A percentile compares a stretch with the other conserved stretches of the same genome.
These are phyloP conservation scores for Kodamaea derodonti DNA, from an alignment of 1,139 yeast species.

Conservation along the genomic window DNA sequence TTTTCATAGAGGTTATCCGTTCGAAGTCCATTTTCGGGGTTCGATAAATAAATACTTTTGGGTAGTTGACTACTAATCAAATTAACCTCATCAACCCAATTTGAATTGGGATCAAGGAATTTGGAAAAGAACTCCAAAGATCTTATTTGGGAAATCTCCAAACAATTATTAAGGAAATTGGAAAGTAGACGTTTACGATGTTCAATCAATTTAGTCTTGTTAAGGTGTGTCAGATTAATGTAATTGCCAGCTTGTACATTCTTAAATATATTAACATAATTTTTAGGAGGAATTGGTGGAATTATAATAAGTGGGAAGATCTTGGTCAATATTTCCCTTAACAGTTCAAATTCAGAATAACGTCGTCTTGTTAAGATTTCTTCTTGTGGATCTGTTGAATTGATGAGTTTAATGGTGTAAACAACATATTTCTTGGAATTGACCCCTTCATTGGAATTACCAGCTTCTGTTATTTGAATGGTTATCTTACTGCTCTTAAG, in stretches of 20 bases:
- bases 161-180: slow-evolving; percentile 75
- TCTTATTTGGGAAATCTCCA: slow-evolving; percentile 51
- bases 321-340: slow-evolving; percentile 64
- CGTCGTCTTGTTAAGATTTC: slow-evolving; percentile 70
- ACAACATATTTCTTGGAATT: slow-evolving; percentile 67
- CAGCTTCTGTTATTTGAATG: slow-evolving; percentile 68
- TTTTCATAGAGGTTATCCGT: slow-evolving; percentile 57
- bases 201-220: slow-evolving; percentile 41
- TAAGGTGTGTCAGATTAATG: slow-evolving; percentile 43
- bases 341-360: slow-evolving; percentile 87
- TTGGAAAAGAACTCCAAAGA: slow-evolving; percentile 64
- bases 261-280: slow-evolving; percentile 41
- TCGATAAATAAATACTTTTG: slow-evolving; percentile 44
- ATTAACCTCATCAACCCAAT: slow-evolving; percentile 60
- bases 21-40: slow-evolving; percentile 53
- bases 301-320: slow-evolving; percentile 78
- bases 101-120: slow-evolving; percentile 80
- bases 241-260: slow-evolving; percentile 15
- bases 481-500: slow-evolving; percentile 29
- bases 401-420: slow-evolving; percentile 65
- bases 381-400: slow-evolving; percentile 28
- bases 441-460: slow-evolving; percentile 71
- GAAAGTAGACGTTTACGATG: slow-evolving; percentile 75
- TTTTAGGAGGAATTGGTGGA: slow-evolving; percentile 96
- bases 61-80: slow-evolving; percentile 40